Base-by-base conservation (phyloP, 2,329 filamentous ascomycete genomes). In the Monosporascus sp. region DNA sequence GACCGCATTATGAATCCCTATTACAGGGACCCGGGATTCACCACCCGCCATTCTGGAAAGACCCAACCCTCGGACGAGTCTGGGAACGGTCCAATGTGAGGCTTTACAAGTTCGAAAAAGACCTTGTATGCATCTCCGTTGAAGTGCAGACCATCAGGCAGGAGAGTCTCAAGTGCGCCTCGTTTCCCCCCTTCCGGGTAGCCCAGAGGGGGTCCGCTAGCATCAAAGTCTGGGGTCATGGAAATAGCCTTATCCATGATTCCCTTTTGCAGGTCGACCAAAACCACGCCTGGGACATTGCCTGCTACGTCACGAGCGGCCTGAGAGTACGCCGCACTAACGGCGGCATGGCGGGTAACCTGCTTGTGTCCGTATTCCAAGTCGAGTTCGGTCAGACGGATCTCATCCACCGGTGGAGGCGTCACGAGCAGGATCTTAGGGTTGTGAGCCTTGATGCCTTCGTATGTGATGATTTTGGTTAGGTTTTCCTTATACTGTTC, bases 371-470 rank as follows among this genome's bases (percentile, higher is more conserved):
- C 80, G 55, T 73, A 70, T 2, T 64, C 71, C 18, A 73, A 64
- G 65, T 82, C 80, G 37, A 77, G 68, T 56, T 66, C 66, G 50
- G 76, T 75, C 38, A 82, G 72, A 55, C 85, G 81, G 67, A 90
- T 85, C 71, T 95, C 87, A 63, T 96, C 88, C 49, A 95, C 71
- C 0, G 91, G 91, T 1, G 92, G 89, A 26, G 93, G 91, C 0
- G 90, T 88, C 48, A 97, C 78, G 6, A 97, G 74, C 45, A 97
- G 77, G 51, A 91, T 86, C 50, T 81, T 84, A 26, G 89, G 85
- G 37, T 80, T 78, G 64, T 97, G 91, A 6, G 82, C 85, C 53
- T 72, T 70, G 55, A 96, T 79, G 53, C 76, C 74, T 7, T 87
- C 82, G 69, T 97, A 89, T 3, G 77, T 83, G 63, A 95, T 73